Evolutionary conservation across 2,329 filamentous ascomycete species (phyloP).

Genomic region (Diaporthe longicolla): DNA sequence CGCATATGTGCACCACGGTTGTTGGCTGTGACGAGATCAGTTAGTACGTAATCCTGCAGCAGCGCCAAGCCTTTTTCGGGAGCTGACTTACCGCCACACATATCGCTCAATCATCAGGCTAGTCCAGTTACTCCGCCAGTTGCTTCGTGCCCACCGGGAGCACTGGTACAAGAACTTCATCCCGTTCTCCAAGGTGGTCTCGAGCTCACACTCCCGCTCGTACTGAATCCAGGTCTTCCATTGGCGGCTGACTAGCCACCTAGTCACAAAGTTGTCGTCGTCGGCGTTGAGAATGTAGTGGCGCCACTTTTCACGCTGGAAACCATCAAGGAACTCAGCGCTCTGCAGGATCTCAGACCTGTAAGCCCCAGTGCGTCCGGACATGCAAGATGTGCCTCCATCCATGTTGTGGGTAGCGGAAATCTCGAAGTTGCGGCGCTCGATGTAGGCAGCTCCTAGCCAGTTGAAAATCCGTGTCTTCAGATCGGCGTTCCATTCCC

Average conservation of each 20-base stretch:
- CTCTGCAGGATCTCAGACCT: conserved; percentile 89
- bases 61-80: conserved; percentile 40
- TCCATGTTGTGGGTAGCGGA: conserved; percentile 96
- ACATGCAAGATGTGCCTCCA: conserved; percentile 96
- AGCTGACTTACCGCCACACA: conserved; percentile 83
- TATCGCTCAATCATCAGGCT: conserved; percentile 87
- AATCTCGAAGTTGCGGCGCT: conserved; percentile 96
- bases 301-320: conserved; percentile 92
- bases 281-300: conserved; percentile 94
- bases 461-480: conserved; percentile 84
- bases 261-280: conserved; percentile 98
- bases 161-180: conserved; percentile 93
- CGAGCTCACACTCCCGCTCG: conserved; percentile 88
- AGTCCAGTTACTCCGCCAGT: conserved; percentile 97
- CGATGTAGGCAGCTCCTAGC: conserved; percentile 91
- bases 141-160: conserved; percentile 94
- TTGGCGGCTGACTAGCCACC: conserved; percentile 91
- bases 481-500: conserved; percentile 72
- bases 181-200: conserved; percentile 93
- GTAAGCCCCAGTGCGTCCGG: conserved; percentile 93
- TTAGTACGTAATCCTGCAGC: conserved; percentile 36
- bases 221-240: conserved; percentile 98
- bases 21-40: conserved; percentile 71
- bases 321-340: conserved; percentile 86
- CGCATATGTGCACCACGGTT: conserved; percentile 94